Base-by-base conservation (phyloP, 2,329 filamentous ascomycete genomes). In the Myriosclerotinia duriaeana region DNA sequence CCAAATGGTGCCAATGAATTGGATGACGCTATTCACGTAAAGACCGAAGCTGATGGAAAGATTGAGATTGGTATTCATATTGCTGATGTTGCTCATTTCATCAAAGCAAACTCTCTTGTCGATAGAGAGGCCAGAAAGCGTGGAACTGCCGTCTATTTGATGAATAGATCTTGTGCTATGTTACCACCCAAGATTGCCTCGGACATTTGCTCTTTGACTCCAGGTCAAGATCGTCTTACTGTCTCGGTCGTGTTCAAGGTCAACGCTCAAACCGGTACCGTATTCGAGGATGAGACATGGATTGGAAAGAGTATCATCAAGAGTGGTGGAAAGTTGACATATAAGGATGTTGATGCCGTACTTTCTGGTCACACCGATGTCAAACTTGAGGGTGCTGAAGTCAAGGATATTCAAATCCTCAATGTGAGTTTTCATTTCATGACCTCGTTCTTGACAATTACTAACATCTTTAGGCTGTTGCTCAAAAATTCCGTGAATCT, bases 101-200 rank as follows among this genome's bases (percentile, higher is more conserved):
- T 99, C 78, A 98, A 98, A 84, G 84, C 89, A 58, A 96, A 96
- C 81, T 97, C 93, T 20, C 86, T 98, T 55, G 93, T 98, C 61
- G 95, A 99, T 75, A 90, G 95, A 56, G 95, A 99, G 80, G 95
- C 95, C 14, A 97, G 95, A 86, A 99, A 98, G 84, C 92, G 95
- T 71, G 94, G 94, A 69, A 98, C 93, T 66, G 93, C 93, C 46
- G 95, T 99, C 34, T 96, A 98, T 76, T 84, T 99, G 70, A 90
- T 97, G 80, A 95, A 97, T 81, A 89, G 46, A 81, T 89, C 72
- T 82, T 83, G 94, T 86, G 84, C 94, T 83, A 88, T 99, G 84
- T 86, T 99, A 48, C 95, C 95, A 17, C 84, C 91, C 1, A 93
- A 92, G 79, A 83, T 99, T 69, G 90, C 93, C 9, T 86, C 88